Percentiles rank a stretch among this genome's conserved stretches.
These are phyloP conservation scores for Mucor indicus DNA, from an alignment of 371 early-diverging fungal species.

Conservation along the genomic window DNA sequence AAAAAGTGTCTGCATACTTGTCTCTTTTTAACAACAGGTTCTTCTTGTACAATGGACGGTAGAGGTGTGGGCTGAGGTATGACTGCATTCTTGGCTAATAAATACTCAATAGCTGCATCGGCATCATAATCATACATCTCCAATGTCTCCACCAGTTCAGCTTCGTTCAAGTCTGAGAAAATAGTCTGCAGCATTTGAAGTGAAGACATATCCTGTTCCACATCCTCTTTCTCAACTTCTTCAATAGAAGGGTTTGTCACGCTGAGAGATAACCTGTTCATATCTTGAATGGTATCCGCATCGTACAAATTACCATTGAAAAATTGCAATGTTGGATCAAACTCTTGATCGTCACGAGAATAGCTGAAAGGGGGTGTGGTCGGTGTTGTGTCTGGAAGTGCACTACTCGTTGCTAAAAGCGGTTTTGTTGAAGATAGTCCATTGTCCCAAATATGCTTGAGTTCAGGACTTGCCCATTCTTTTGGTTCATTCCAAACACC, in stretches of 20 bases:
- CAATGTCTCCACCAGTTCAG: constrained; percentile 42
- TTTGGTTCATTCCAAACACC: constrained; percentile 1
- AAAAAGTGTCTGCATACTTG: constrained; percentile 76
- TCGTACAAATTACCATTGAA: constrained; percentile 40
- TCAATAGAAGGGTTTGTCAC: constrained; percentile 33
- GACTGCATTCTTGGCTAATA: constrained; percentile 11
- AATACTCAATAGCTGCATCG: constrained; percentile 38
- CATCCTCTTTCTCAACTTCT: constrained; percentile 34
- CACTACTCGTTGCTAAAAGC: background rate
- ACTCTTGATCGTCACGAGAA: constrained; percentile 31
- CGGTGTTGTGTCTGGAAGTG: background rate
- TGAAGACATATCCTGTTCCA: constrained; percentile 53
- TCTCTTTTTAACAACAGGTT: constrained; percentile 27
- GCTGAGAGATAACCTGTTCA: constrained; percentile 27
- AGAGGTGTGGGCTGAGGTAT: background rate
- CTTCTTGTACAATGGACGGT: background rate
- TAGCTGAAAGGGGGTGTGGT: background rate
- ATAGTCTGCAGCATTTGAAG: constrained; percentile 56
- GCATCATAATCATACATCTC: constrained; percentile 49
- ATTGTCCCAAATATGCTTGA: constrained; percentile 11
- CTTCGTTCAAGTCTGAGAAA: constrained; percentile 45
- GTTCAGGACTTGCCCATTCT: background rate
- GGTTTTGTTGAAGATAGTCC: background rate
- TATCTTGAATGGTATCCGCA: constrained; percentile 33
- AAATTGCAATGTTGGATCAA: constrained; percentile 48